Base-by-base conservation (phyloP, 2,329 filamentous ascomycete genomes). In the Cryphonectria nitschkei region DNA sequence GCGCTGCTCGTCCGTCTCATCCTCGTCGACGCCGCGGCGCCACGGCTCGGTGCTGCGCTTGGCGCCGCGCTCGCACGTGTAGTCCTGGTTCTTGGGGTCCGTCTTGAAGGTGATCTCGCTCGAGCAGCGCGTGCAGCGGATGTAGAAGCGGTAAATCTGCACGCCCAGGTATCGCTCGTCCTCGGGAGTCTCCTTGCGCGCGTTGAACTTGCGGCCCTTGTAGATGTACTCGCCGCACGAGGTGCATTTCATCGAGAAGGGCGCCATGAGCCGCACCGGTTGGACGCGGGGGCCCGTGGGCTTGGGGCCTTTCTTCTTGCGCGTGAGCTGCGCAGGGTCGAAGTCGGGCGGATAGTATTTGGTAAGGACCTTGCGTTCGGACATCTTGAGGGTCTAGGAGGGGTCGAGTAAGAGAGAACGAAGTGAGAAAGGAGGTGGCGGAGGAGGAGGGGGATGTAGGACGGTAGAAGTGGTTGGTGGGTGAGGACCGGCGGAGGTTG, bases 11-110 rank as follows among this genome's bases (percentile, higher is more conserved):
- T 97, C 92, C 2, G 93, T 95, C 71, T 72, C 71, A 83, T 98
- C 95, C 74, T 93, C 87, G 19, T 83, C 84, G 19, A 87, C 83
- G 72, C 90, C 88, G 34, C 88, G 84, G 37, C 94, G 85, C 96
- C 96, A 99, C 0, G 93, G 92, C 80, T 99, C 96, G 74, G 96
- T 96, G 80, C 97, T 98, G 61, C 96, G 88, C 82, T 95, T 94
- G 6, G 95, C 96, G 22, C 96, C 95, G 65, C 87, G 87, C 80
- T 97, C 88, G 78, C 87, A 83, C 86, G 76, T 85, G 77, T 95
- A 81, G 79, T 98, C 95, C 86, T 94, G 94, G 78, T 95, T 95
- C 81, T 97, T 97, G 0, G 96, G 96, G 76, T 99, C 96, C 0
- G 96, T 98, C 74, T 93, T 92, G 84, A 98, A 97, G 0, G 93